Evolutionary conservation across 345 rosid species (phyloP), one percentile per base, ranked within the genome.

Genomic region (Ailanthus altissimus): DNA sequence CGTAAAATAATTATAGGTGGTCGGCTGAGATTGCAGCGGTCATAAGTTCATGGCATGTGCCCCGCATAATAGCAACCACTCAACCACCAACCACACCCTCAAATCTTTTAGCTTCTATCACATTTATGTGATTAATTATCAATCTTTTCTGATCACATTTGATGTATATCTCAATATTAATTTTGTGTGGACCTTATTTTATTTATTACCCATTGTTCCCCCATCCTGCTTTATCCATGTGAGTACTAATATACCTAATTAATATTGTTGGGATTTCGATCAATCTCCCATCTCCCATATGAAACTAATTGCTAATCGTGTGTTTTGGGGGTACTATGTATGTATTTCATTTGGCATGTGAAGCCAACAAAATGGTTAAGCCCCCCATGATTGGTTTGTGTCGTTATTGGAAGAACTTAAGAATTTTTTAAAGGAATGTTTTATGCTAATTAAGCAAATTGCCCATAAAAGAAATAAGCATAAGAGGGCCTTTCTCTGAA

Each of bases 51-150:
- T 68, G 70, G 78, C 88, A 83, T 85, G 82, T 83, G 85, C 77
- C 58, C 77, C 74, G 71, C n/a, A 79, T 83, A 81, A 85, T 83
- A 77, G 69, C 68, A 79, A 74, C 82, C 79, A 79, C 80, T 81
- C 76, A 85, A 79, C 85, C 54, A 72, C 83, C 88, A 72, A 74
- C 72, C 74, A 42, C 25, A 9, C 26, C 54, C 53, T 3, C 59
- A 79, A 77, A 40, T 56, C 47, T 65, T 59, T 60, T 72, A 71
- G 64, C 58, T 75, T 69, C 49, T 28, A 58, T 63, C 74, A 66
- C 49, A 49, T 56, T 32, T 26, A 45, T 46, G 45, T 46, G 67
- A 57, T 43, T 32, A 11, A 11, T 64, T 63, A 38, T 45, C 53
- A 57, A 43, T 43, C 54, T 43, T 51, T 60, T 36, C 6, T 21